Evolutionary conservation across 2,329 filamentous ascomycete species (phyloP), one percentile per base, ranked within the genome.

Genomic region (Penicillium sp.): DNA sequence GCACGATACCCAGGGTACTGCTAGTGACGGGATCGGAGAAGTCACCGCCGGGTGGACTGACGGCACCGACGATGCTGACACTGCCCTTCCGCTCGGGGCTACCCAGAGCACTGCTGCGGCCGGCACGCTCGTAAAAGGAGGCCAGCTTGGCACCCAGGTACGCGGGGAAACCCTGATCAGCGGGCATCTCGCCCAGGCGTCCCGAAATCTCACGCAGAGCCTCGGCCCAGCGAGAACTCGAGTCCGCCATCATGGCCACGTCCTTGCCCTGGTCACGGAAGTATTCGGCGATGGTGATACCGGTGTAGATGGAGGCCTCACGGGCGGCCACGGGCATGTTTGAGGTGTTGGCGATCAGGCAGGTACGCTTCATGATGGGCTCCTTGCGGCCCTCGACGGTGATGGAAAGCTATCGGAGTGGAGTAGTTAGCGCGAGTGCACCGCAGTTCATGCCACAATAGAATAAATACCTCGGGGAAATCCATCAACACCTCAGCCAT

Each of bases 401-500:
- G 68, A 98, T 98, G 42, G 88, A 88, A 59, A 98, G 88, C 81
- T 81, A 61, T 25, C 9, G 13, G 28, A 15, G 39, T 10, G 24
- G 20, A 23, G 2, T 18, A n/a, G 12, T 24, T 20, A 40, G 32
- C 23, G 20, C 31, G 24, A 15, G 2, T 27, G 9, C 7, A n/a
- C n/a, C 18, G 7, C 3, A 12, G 5, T 28, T 15, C 23, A 23
- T 31, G 4, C 20, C 25, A 24, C 35, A 6, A 18, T 13, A 9
- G 28, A 23, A 18, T 31, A 49, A 67, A 50, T 67, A 81, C 80
- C 68, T 97, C 91, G 52, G 93, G 93, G 80, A 98, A 98, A 75
- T 98, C 93, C 88, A 96, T 97, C 81, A 98, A 81, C 62, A 98
- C 93, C 81, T 98, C 93, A 57, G 93, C 93, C 93, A 98, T 98